Base-by-base conservation (phyloP, 1,284 basidiomycete species). In the Cutaneotrichosporon cyanovorans region DNA sequence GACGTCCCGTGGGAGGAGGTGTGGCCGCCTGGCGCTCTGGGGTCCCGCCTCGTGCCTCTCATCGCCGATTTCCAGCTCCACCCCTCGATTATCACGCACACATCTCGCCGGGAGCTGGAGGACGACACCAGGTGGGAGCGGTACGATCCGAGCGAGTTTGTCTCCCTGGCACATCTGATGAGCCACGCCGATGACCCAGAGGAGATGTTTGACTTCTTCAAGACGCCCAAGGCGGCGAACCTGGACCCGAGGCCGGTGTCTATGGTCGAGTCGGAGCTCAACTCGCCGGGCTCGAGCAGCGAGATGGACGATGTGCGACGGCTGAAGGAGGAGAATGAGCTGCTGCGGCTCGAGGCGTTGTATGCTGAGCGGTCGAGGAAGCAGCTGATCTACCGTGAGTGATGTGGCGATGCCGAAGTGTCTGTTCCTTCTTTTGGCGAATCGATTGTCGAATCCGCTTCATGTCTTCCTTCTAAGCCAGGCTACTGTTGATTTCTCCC, bases 111-210 rank as follows among this genome's bases (percentile, higher is more conserved):
- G 5, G 67, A 69, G 39, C 51, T 68, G n/a, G 58, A 56, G 10
- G 65, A 69, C 47, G 55, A 59, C 18, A 62, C 58, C 40, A 53
- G 65, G 11, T 68, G 64, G 64, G 65, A 69, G 31, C 63, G 57
- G 47, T 53, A 60, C 33, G 64, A 69, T 46, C 62, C 65, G 3
- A 55, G 60, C 10, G 64, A 68, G 45, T 63, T 63, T 42, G 57
- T 63, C 18, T 56, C 65, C 8, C 51, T 56, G 42, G 61, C 63
- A 2, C 60, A 65, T 40, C 55, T 65, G 32, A 53, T 69, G 41
- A 59, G 62, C 4, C 59, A 66, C 47, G 55, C 59, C 11, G 60
- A 63, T 22, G 51, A 53, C 19, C 34, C 49, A 8, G 45, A 56
- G 15, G 37, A 48, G 33, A 55, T 51, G 46, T 57, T 56, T 21